Percentiles rank a stretch among this genome's conserved stretches.
These are phyloP conservation scores for Didymella segeticola DNA, from an alignment of 2,329 filamentous ascomycete genomes.

Conservation along the genomic window DNA sequence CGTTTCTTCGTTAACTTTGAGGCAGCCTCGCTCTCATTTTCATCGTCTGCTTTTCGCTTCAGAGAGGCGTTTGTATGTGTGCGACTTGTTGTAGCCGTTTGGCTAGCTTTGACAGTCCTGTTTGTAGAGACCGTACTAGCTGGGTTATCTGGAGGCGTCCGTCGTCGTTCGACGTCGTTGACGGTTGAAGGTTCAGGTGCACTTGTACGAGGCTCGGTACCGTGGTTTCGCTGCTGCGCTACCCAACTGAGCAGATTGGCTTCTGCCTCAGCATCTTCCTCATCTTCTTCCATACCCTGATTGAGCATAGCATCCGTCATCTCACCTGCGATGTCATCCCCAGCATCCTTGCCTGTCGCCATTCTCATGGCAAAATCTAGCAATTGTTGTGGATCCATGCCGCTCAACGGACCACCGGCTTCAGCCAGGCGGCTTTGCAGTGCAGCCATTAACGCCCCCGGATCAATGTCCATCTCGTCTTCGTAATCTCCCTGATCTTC, in stretches of 20 bases:
- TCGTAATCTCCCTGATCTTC: slow-evolving; percentile 25
- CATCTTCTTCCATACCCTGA: slow-evolving; percentile 39
- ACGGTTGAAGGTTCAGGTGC: slow-evolving; percentile 17
- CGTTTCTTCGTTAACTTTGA: slow-evolving; percentile 38
- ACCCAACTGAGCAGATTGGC: slow-evolving; percentile 44
- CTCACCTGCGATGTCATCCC: slow-evolving; percentile 52
- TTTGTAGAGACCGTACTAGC: not conserved
- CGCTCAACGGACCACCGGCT: slow-evolving; percentile 45
- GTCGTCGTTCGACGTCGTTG: slow-evolving; percentile 22
- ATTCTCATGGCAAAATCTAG: slow-evolving; percentile 54
- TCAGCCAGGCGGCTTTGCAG: slow-evolving; percentile 44
- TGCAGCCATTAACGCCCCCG: slow-evolving; percentile 48
- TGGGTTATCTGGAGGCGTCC: slow-evolving; percentile 24
- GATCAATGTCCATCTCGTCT: slow-evolving; percentile 41
- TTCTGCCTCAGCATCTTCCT: slow-evolving; percentile 40
- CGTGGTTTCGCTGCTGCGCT: slow-evolving; percentile 37
- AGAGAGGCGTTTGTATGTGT: slow-evolving; percentile 24
- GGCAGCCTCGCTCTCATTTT: slow-evolving; percentile 17
- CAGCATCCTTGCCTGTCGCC: slow-evolving; percentile 50
- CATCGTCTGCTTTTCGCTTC: slow-evolving; percentile 44
- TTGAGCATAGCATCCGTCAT: slow-evolving; percentile 53
- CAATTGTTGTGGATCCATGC: slow-evolving; percentile 52
- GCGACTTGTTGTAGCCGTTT: not conserved
- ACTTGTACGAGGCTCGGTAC: slow-evolving; percentile 16
- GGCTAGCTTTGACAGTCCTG: not conserved